These are phyloP conservation scores for Pythium vanterpoolii DNA, from an alignment of 352 stramenopile genomes.

Conservation along the genomic window DNA sequence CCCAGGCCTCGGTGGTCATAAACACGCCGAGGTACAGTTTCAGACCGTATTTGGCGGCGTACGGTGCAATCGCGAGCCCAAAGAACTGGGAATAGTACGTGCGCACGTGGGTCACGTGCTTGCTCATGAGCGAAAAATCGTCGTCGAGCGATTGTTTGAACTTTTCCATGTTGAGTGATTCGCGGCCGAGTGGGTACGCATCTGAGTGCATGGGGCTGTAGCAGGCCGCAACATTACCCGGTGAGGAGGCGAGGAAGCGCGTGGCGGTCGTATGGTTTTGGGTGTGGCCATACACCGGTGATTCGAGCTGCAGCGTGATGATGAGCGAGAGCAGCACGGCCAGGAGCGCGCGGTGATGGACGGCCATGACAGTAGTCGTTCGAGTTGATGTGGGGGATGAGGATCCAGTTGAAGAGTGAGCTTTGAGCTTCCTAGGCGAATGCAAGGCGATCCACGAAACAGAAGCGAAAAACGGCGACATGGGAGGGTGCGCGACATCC, in stretches of 20 bases:
- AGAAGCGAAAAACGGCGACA: too few species aligned
- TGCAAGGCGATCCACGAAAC: too few species aligned
- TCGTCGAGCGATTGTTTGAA: slow-evolving; percentile 18
- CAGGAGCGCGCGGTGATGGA: slow-evolving; percentile 1
- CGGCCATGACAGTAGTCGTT: slow-evolving; percentile 4
- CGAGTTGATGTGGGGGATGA: not conserved
- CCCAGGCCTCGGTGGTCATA: slow-evolving; percentile 29
- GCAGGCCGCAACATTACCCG: slow-evolving; percentile 24
- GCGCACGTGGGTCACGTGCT: slow-evolving; percentile 24
- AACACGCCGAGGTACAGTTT: slow-evolving; percentile 31
- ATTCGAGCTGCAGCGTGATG: slow-evolving; percentile 6
- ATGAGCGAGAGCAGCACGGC: slow-evolving; percentile 2
- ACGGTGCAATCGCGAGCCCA: slow-evolving; percentile 21
- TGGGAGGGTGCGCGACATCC: too few species aligned
- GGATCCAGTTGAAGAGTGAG: slow-evolving; percentile 15
- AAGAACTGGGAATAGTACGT: slow-evolving; percentile 35
- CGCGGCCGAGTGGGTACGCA: slow-evolving; percentile 13
- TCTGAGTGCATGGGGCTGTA: slow-evolving; percentile 26
- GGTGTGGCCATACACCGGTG: not conserved
- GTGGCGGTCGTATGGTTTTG: too few species aligned
- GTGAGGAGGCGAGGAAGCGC: slow-evolving; percentile 8
- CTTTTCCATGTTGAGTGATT: slow-evolving; percentile 10
- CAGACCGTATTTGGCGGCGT: slow-evolving; percentile 21
- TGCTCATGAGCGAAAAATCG: slow-evolving; percentile 31
- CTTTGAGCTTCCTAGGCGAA: too few species aligned